These are phyloP conservation scores for Cylindrotheca closterium DNA, from an alignment of 108 stramenopile genomes.

Conservation along the genomic window DNA sequence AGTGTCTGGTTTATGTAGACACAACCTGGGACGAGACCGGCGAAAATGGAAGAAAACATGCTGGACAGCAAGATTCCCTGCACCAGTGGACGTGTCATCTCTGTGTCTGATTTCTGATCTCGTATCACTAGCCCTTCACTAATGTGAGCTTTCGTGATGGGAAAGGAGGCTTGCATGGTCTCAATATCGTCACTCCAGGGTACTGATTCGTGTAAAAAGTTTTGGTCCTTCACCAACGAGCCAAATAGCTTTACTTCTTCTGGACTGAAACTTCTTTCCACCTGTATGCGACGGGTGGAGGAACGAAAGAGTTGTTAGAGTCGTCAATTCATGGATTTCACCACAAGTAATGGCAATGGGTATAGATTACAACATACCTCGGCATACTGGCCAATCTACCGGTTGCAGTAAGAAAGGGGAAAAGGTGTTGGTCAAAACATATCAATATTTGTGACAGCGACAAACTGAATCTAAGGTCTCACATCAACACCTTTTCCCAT, in stretches of 20 bases:
- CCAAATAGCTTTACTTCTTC: constrained; percentile 56
- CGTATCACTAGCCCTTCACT: constrained; percentile 6
- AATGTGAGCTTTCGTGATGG: constrained; percentile 1
- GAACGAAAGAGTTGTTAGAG: neutral
- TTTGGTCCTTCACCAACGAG: constrained; percentile 59
- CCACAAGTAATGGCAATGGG: too few species aligned
- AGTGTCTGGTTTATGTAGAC: constrained; percentile 72
- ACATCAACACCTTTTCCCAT: constrained; percentile 56
- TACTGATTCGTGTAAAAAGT: constrained; percentile 59
- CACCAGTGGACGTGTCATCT: constrained; percentile 41
- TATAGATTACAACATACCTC: constrained; percentile 27
- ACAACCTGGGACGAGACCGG: constrained; percentile 70
- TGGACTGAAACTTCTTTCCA: constrained; percentile 46
- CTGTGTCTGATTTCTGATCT: neutral
- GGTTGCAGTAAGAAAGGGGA: too few species aligned
- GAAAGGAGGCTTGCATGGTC: neutral
- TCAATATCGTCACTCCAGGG: constrained; percentile 6
- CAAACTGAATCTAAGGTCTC: too few species aligned
- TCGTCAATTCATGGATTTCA: too few species aligned
- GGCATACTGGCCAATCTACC: constrained; percentile 14
- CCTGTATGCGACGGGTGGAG: neutral
- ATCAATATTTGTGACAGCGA: too few species aligned
- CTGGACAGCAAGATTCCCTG: constrained; percentile 80
- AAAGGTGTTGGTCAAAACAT: too few species aligned
- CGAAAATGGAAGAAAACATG: constrained; percentile 83